Evolutionary conservation across 331 rosid genomes (phyloP).

Genomic region (Pyrus hybrid): DNA sequence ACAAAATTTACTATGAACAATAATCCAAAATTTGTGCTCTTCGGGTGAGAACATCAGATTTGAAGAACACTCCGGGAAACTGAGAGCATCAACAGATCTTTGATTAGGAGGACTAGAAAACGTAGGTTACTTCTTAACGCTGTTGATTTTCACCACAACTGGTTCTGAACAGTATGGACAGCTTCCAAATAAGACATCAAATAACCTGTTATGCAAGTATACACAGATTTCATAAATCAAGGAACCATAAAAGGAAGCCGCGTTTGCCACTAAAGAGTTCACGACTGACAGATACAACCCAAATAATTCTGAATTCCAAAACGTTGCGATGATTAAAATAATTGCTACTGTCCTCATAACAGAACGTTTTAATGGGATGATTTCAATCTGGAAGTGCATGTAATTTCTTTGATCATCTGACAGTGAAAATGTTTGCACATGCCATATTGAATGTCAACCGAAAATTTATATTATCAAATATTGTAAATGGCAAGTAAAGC

Average conservation of each 20-base stretch:
- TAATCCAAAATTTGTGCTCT: not conserved
- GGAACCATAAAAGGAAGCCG: not conserved
- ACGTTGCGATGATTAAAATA: not conserved
- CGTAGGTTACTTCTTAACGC: not conserved
- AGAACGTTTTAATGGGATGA: not conserved
- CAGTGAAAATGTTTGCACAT: not conserved
- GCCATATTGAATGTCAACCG: not conserved
- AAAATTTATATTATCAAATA: not conserved
- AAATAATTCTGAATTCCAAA: not conserved
- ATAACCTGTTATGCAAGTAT: slow-evolving; percentile 26
- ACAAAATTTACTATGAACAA: not conserved
- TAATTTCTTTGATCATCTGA: not conserved
- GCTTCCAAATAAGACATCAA: slow-evolving; percentile 28
- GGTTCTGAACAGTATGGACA: slow-evolving; percentile 41
- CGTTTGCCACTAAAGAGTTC: not conserved
- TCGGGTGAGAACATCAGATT: not conserved
- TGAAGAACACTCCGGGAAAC: not conserved
- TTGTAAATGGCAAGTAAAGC: not conserved
- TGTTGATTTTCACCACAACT: slow-evolving; percentile 24
- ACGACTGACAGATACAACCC: not conserved
- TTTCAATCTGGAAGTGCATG: not conserved
- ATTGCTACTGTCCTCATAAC: not conserved
- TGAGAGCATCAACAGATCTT: not conserved
- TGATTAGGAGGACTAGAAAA: not conserved
- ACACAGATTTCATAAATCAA: not conserved